Evolutionary conservation across 2,329 filamentous ascomycete species (phyloP).

Genomic region (Berkeleyomyces rouxiae): DNA sequence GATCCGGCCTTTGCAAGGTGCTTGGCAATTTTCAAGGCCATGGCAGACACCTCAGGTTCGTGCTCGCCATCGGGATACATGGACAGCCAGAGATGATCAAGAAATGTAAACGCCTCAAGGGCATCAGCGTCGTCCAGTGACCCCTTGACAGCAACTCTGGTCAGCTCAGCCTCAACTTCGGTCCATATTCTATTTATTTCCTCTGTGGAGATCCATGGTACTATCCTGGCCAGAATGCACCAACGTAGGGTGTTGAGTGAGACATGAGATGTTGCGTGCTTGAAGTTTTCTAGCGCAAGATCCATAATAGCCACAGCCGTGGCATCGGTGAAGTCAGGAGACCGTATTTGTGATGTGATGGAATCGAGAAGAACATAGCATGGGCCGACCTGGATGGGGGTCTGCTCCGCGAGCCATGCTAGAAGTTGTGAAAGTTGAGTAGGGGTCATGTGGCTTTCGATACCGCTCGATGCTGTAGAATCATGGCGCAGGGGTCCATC

Average conservation of each 20-base stretch:
- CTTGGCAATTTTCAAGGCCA: conserved; percentile 22
- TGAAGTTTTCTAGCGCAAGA: conserved; percentile 18
- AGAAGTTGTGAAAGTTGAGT: conserved; percentile 29
- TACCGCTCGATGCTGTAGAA: conserved; percentile 8
- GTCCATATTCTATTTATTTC: conserved; percentile 22
- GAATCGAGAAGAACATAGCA: conserved; percentile 28
- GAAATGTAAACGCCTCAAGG: conserved; percentile 27
- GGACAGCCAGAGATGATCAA: conserved; percentile 23
- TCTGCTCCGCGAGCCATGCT: conserved; percentile 25
- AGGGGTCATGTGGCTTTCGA: conserved; percentile 29
- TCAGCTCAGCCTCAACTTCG: conserved; percentile 20
- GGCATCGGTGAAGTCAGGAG: conserved; percentile 28
- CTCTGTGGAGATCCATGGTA: conserved; percentile 22
- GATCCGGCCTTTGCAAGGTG: conserved; percentile 21
- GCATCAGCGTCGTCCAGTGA: conserved; percentile 22
- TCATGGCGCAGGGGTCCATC: conserved; percentile 12
- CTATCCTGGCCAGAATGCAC: conserved; percentile 23
- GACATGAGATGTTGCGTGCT: conserved; percentile 18
- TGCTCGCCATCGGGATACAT: conserved; percentile 23
- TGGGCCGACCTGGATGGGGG: conserved; percentile 19
- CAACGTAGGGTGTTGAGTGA: conserved; percentile 24
- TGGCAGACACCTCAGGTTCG: conserved; percentile 19
- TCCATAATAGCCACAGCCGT: conserved; percentile 25
- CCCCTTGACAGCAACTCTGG: conserved; percentile 21
- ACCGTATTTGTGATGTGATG: conserved; percentile 26